Percentiles rank a stretch among this genome's conserved stretches.
phyloP scores from a whole-genome alignment of 805 yeast genomes.

The Starmerella bombi region DNA sequence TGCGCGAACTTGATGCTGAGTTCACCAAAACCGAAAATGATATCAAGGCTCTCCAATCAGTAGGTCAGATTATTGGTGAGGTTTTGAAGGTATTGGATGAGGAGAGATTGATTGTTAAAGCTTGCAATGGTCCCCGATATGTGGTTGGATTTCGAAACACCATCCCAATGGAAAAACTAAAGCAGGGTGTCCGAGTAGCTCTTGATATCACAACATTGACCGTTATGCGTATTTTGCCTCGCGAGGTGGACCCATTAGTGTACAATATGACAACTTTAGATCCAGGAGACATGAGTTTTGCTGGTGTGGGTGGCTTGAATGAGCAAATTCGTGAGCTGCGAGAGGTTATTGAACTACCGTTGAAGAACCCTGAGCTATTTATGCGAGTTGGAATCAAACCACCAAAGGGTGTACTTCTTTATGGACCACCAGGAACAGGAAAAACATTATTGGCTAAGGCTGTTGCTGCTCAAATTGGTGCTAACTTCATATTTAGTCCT shows the following conservation, averaged over 20 bases:
- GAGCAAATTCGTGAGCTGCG: conserved; percentile 94
- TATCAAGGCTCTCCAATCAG: conserved; percentile 90
- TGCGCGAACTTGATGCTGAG: conserved; percentile 69
- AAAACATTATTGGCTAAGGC: conserved; percentile 93
- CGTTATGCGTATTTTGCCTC: conserved; percentile 90
- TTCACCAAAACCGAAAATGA: conserved; percentile 93
- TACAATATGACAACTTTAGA: conserved; percentile 96
- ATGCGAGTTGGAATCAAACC: conserved; percentile 93
- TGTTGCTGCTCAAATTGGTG: conserved; percentile 96
- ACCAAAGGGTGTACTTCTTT: conserved; percentile 93
- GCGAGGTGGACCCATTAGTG: conserved; percentile 96
- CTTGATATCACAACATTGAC: conserved; percentile 95
- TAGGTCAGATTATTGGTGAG: conserved; percentile 95
- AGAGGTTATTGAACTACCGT: conserved; percentile 93
- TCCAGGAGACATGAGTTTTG: conserved; percentile 93
- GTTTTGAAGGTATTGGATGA: conserved; percentile 89
- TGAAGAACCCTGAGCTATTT: conserved; percentile 93
- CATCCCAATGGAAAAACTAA: conserved; percentile 65
- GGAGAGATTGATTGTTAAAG: conserved; percentile 87
- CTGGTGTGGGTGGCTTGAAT: conserved; percentile 88
- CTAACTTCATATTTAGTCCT: conserved; percentile 94
- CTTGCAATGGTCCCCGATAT: conserved; percentile 93
- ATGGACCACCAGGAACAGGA: conserved; percentile 99
- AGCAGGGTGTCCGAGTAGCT: conserved; percentile 93
- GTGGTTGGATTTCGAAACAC: conserved; percentile 95